Evolutionary conservation across 208 protist genomes (phyloP), one percentile per base, ranked within the genome.

Genomic region (Herpetomonas samuelpessoai): DNA sequence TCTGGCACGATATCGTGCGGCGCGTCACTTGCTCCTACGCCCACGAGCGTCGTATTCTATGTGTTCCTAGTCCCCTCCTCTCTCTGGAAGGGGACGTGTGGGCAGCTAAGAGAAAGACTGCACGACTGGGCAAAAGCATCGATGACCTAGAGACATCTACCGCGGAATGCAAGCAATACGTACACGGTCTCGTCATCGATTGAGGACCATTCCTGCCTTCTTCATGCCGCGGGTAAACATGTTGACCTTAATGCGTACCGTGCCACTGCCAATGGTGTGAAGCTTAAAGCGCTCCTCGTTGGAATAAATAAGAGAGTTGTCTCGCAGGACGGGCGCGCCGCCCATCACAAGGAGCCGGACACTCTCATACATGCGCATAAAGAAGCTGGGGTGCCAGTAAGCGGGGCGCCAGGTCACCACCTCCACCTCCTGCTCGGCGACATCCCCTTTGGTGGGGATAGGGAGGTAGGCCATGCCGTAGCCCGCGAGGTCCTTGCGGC

Each of bases 401-500:
- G 65, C 76, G n/a, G 88, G 85, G 60, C 73, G 77, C 88, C 88
- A 95, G 31, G 85, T 91, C 6, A 60, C 62, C 19, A 93, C 55
- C 31, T 86, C 74, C 48, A 97, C 58, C 58, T 85, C 70, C 62
- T 90, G 74, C 38, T 91, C 70, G 45, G 72, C 65, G 27, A 30
- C 59, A 7, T 4, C 51, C 0, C 58, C 68, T 0, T 26, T 51
- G 52, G 66, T 53, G 0, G 81, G 78, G 54, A 86, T 81, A 7
- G 92, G 92, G 7, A 97, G 28, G 57, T 91, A 93, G 3, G 79
- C 74, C 25, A 89, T 83, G 46, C 88, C 89, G 60, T 97, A 97
- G 16, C 88, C 92, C 0, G 62, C 81, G 39, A 97, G 72, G 44
- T 95, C 83, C 62, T 95, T 93, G 44, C 89, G 68, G 16, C 87